Conservation (phyloP, 345 rosid genomes). For the Eucalyptus marginata region DNA sequence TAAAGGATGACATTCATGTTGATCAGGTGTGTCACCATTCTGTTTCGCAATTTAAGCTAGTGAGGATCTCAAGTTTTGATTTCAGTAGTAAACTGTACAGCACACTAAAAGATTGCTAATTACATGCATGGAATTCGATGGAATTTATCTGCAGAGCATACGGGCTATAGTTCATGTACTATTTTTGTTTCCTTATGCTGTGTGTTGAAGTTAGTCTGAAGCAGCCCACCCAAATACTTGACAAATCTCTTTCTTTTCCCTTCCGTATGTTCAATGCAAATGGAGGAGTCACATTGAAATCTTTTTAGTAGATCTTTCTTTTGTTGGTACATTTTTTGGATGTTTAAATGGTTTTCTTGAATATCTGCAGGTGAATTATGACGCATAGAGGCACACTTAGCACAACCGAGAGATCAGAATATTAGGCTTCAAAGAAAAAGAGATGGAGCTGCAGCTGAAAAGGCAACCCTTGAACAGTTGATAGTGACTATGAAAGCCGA, state of each 20-base stretch:
- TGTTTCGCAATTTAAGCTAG: neutral
- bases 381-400: neutral
- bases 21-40: neutral
- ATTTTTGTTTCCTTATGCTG: neutral
- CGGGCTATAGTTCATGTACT: neutral
- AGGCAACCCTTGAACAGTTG: neutral
- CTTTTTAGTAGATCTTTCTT: neutral
- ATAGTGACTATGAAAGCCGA: neutral
- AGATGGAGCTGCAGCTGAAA: neutral
- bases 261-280: neutral
- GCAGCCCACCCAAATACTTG: neutral
- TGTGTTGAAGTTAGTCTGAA: neutral
- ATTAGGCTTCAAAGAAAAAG: neutral
- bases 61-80: neutral
- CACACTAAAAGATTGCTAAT: neutral
- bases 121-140: neutral
- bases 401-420: neutral
- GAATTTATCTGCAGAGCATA: neutral
- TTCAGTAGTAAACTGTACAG: neutral
- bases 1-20: neutral
- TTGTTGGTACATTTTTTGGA: neutral
- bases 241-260: neutral
- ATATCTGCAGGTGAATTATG: neutral
- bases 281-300: neutral
- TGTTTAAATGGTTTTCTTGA: neutral